Evolutionary conservation across 306 rosid genomes (phyloP).

Genomic region (Inga leiocalycina): DNA sequence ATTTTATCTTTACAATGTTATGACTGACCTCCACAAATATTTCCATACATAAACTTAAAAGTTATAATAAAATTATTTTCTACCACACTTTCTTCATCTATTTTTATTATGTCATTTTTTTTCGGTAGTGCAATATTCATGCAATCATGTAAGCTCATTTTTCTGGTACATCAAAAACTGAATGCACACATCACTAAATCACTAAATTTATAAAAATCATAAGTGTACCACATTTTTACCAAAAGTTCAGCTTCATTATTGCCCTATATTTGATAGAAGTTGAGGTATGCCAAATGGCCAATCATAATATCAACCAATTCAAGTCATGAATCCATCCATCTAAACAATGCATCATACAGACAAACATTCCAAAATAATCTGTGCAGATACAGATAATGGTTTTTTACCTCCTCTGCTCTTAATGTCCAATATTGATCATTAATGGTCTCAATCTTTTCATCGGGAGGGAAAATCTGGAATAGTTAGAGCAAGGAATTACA

Average conservation of each 20-base stretch:
- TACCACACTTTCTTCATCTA: neutral
- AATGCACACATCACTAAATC: neutral
- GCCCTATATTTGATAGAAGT: neutral
- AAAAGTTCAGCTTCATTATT: neutral
- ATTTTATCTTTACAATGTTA: neutral
- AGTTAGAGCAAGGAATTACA: neutral
- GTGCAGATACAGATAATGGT: neutral
- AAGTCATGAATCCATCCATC: neutral
- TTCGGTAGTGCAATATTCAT: neutral
- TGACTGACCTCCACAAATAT: neutral
- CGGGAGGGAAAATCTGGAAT: conserved; percentile 65
- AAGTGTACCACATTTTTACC: neutral
- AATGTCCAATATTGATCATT: conserved; percentile 87
- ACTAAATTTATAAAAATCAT: no score
- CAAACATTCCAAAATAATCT: neutral
- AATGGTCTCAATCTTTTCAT: conserved; percentile 73
- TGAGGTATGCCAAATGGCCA: neutral
- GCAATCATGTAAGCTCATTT: neutral
- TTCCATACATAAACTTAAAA: neutral
- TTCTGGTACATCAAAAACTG: neutral
- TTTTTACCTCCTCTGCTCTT: conserved; percentile 77
- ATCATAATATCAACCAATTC: neutral
- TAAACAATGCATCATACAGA: neutral
- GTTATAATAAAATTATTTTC: neutral
- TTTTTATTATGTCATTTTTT: neutral